Base-by-base conservation (phyloP, 208 protist species). In the Acanthamoeba culbertsoni region DNA sequence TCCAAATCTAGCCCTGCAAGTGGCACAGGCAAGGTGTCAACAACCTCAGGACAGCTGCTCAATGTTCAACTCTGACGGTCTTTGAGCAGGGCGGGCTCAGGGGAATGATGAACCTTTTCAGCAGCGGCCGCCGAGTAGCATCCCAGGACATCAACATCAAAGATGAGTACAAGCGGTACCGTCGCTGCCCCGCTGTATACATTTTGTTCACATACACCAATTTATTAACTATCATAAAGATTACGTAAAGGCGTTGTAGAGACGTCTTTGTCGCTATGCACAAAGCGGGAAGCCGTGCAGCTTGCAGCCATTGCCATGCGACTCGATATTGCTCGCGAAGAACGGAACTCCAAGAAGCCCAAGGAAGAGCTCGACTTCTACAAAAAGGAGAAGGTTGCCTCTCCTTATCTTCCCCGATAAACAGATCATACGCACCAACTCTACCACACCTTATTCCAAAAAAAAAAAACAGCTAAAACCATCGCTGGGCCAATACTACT, bases 231-330 rank as follows among this genome's bases (percentile, higher is more conserved):
- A n/a, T 62, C 23, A 18, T 23, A 16, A 16, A 62, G 43, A n/a
- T 55, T 86, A 45, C 26, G 77, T 0, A 63, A 62, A 45, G 51
- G 8, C 18, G 28, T 86, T 28, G 42, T 62, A 37, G 65, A 77
- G 33, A 46, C 65, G 26, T n/a, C 65, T 0, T 26, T 77, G 20
- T 33, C 37, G 31, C 26, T 62, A 14, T 59, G 42, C 23, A 86
- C 77, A 23, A 86, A 86, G 77, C 43, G 77, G 1, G 77, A 86
- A 55, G 77, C 77, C 28, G 43, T 86, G 42, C 77, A 86, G 51
- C 43, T 86, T 6, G 77, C 77, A 12, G 77, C 77, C 26, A 26
- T 86, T 8, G 46, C 43, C 51, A 63, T 86, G 51, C 77, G 43
- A n/a, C 77, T 86, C 31, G 77, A 86, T 40, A 57, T 62, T 12